phyloP scores from a whole-genome alignment of 83 land plant species.

The Picea engelmannii region DNA sequence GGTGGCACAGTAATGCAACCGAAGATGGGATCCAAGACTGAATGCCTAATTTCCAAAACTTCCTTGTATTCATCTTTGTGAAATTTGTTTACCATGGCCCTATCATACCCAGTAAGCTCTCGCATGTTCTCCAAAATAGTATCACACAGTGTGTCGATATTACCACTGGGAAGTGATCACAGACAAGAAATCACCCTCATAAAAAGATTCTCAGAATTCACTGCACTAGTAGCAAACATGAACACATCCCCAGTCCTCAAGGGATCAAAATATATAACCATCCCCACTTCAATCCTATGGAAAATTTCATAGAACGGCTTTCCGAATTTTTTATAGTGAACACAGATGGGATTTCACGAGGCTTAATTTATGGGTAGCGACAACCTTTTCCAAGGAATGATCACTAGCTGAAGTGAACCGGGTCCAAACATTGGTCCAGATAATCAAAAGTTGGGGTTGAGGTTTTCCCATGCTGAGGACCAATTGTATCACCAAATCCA shows the following conservation, averaged over 20 bases:
- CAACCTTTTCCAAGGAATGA: slow-evolving; percentile 61
- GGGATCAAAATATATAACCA: slow-evolving; percentile 85
- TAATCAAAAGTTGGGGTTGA: slow-evolving; percentile 6
- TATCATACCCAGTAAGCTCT: slow-evolving; percentile 74
- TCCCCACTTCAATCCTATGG: slow-evolving; percentile 82
- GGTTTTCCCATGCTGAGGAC: slow-evolving; percentile 47
- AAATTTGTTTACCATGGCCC: slow-evolving; percentile 88
- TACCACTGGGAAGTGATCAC: slow-evolving; percentile 79
- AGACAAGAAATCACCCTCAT: slow-evolving; percentile 65
- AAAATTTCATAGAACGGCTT: slow-evolving; percentile 82
- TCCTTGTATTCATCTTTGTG: slow-evolving; percentile 91
- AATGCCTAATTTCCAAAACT: slow-evolving; percentile 69
- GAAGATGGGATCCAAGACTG: slow-evolving; percentile 57
- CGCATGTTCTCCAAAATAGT: slow-evolving; percentile 72
- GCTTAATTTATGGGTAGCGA: slow-evolving; percentile 62
- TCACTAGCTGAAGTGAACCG: slow-evolving; percentile 60
- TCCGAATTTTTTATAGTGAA: slow-evolving; percentile 54
- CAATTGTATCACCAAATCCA: slow-evolving; percentile 54
- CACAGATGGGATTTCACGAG: slow-evolving; percentile 66
- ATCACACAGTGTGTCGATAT: slow-evolving; percentile 70
- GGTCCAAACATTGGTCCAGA: slow-evolving; percentile 66
- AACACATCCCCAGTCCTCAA: slow-evolving; percentile 61
- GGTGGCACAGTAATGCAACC: slow-evolving; percentile 66
- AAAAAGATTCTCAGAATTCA: slow-evolving; percentile 54
- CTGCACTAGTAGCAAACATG: slow-evolving; percentile 64